Evolutionary conservation across 1,284 basidiomycete genomes (phyloP).

Genomic region (Stygiomarasmius scandens): DNA sequence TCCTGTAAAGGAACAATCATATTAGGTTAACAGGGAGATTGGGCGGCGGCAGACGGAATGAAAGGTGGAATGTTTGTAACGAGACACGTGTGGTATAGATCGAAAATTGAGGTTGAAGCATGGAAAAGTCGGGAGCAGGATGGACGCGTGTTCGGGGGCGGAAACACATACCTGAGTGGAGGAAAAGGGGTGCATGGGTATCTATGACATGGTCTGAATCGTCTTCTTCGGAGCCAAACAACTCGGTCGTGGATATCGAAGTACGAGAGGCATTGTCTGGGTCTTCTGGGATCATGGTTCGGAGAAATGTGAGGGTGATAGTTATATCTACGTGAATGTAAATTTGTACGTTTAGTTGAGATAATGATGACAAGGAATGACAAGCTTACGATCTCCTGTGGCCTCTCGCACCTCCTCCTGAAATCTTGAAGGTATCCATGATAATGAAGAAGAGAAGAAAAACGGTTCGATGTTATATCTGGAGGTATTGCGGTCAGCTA

Average conservation of each 20-base stretch:
- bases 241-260: constrained; percentile 28
- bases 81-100: too few relatives aligned
- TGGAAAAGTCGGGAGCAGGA: neutral
- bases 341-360: neutral
- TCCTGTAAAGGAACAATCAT: neutral
- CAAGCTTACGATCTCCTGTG: constrained; percentile 43
- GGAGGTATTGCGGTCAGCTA: neutral
- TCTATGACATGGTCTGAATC: neutral
- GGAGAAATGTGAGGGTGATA: constrained; percentile 51
- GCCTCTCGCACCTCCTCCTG: constrained; percentile 39
- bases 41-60: too few relatives aligned
- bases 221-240: neutral
- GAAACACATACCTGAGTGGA: neutral
- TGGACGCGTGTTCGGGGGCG: too few relatives aligned
- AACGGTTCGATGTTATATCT: constrained; percentile 55
- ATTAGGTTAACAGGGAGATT: neutral
- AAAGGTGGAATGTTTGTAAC: too few relatives aligned
- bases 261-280: constrained; percentile 18
- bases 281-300: constrained; percentile 22
- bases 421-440: constrained; percentile 53
- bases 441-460: constrained; percentile 52
- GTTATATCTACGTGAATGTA: constrained; percentile 48
- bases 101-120: too few relatives aligned
- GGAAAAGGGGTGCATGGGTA: constrained; percentile 10
- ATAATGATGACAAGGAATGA: neutral